Conservation (phyloP, 257 asterid genomes). For the Nicotiana otophora region DNA sequence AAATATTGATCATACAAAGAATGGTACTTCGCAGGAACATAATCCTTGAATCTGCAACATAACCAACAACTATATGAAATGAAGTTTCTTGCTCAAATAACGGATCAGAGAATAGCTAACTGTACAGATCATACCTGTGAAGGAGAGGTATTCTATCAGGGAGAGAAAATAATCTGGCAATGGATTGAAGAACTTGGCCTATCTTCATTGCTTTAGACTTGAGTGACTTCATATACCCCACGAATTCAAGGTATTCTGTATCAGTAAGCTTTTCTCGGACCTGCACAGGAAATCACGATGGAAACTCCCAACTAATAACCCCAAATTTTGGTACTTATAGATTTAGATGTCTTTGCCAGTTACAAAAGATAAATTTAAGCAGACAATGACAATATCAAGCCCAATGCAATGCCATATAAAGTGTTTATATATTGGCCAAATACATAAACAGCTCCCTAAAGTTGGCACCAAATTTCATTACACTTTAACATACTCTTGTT, state of each 20-base stretch:
- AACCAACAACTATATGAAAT: constrained; percentile 16
- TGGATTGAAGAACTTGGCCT: constrained; percentile 70
- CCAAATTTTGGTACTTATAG: neutral
- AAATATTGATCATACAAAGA: constrained; percentile 61
- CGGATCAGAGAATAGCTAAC: neutral
- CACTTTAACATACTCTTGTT: too few species aligned
- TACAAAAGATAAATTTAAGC: neutral
- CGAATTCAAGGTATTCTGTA: constrained; percentile 72
- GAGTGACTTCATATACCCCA: constrained; percentile 69
- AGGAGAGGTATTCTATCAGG: constrained; percentile 81
- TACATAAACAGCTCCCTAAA: too few species aligned
- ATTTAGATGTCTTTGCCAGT: constrained; percentile 1
- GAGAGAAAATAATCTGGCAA: constrained; percentile 64
- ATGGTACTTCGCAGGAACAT: constrained; percentile 65
- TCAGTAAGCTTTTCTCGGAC: constrained; percentile 73
- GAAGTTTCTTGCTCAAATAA: neutral
- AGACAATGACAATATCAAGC: neutral
- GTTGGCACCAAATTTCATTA: too few species aligned
- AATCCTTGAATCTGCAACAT: constrained; percentile 76
- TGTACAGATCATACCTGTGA: constrained; percentile 49
- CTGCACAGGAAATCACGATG: constrained; percentile 37
- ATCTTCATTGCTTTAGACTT: constrained; percentile 77
- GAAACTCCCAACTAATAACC: constrained; percentile 14
- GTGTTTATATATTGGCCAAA: too few species aligned
- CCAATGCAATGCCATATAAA: neutral